Evolutionary conservation across 768 basidiomycete species (phyloP).

Genomic region (Sporobolomyces pararoseus): DNA sequence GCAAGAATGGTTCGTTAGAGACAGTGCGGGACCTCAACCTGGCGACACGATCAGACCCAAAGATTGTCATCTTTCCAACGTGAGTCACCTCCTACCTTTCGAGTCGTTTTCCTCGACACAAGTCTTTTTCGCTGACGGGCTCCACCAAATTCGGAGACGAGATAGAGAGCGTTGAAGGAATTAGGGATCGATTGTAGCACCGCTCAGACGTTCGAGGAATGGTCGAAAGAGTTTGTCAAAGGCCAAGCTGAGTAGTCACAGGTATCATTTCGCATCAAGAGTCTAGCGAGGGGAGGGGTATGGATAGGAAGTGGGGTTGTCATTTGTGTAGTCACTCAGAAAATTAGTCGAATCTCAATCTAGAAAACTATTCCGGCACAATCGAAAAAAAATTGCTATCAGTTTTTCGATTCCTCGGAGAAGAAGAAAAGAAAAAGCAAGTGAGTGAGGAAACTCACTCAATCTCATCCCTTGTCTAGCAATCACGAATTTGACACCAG

Average conservation of each 20-base stretch:
- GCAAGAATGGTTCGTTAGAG: constrained; percentile 51
- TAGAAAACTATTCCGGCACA: no score
- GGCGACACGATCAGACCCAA: constrained; percentile 71
- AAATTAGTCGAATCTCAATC: no score
- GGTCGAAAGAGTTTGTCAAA: not conserved
- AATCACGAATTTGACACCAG: constrained; percentile 68
- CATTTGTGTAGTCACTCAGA: no score
- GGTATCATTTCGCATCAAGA: no score
- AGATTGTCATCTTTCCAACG: constrained; percentile 67
- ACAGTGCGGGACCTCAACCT: constrained; percentile 59
- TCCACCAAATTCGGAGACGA: not conserved
- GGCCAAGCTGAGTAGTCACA: not conserved
- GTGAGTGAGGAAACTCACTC: constrained; percentile 58
- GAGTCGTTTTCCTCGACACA: no score
- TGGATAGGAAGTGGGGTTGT: no score
- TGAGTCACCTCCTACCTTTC: not conserved
- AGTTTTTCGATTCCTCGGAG: no score
- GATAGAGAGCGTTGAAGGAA: not conserved
- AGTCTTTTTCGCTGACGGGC: no score
- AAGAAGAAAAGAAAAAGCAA: not conserved
- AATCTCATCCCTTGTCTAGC: constrained; percentile 78
- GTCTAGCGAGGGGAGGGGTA: no score
- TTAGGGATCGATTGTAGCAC: constrained; percentile 1
- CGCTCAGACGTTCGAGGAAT: not conserved
- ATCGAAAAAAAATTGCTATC: no score